Percentiles rank a stretch among this genome's conserved stretches.
These are phyloP conservation scores for Wallacemonas rigidus DNA, from an alignment of 208 protist genomes.

Conservation along the genomic window DNA sequence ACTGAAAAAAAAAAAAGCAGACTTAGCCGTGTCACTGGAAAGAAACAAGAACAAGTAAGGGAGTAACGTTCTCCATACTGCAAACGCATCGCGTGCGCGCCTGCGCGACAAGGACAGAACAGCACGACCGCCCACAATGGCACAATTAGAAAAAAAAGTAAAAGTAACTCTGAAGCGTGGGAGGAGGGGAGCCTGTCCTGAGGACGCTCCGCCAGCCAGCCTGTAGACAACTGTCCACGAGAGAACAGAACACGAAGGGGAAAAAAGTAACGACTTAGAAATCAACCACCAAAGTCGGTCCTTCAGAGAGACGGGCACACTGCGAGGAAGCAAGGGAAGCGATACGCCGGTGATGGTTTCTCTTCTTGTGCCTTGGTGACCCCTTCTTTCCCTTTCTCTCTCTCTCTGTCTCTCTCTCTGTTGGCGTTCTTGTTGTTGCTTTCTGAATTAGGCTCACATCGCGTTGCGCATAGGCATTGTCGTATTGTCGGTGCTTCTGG, in stretches of 20 bases:
- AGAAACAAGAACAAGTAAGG: background rate
- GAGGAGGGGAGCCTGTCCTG: constrained; percentile 1
- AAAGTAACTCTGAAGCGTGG: constrained; percentile 2
- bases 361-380: background rate
- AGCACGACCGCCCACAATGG: background rate
- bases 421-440: constrained; percentile 1
- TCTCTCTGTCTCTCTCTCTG: background rate
- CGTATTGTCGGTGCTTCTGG: too few relatives aligned
- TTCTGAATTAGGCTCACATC: too few relatives aligned
- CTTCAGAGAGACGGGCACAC: too few relatives aligned
- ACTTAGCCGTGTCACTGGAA: background rate
- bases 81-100: too few relatives aligned
- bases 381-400: too few relatives aligned
- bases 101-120: background rate
- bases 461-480: too few relatives aligned
- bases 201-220: constrained; percentile 4
- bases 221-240: background rate
- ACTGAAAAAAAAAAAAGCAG: background rate
- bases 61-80: too few relatives aligned
- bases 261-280: background rate
- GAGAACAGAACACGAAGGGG: background rate
- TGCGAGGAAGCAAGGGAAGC: too few relatives aligned
- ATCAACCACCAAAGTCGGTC: background rate
- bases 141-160: background rate
- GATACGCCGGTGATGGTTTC: too few relatives aligned